phyloP scores from a whole-genome alignment of 2,329 filamentous ascomycete species.

The Alternaria brassicae region DNA sequence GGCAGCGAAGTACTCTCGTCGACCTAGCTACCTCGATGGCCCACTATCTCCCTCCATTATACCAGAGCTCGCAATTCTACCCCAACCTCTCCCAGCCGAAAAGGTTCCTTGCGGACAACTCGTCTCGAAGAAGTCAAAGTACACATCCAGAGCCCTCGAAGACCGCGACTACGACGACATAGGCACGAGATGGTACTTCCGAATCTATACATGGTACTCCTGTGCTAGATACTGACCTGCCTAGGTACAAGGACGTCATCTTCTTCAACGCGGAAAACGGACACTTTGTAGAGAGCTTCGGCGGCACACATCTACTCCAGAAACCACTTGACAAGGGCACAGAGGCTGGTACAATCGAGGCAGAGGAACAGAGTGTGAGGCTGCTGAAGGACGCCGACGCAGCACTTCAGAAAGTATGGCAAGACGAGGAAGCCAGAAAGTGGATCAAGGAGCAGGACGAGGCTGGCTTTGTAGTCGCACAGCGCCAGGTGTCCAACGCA shows the following conservation, averaged over 20 bases:
- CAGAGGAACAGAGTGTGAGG: slow-evolving; percentile 41
- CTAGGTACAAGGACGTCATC: slow-evolving; percentile 46
- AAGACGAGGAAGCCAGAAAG: slow-evolving; percentile 29
- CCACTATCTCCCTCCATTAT: slow-evolving; percentile 42
- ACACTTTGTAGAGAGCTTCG: slow-evolving; percentile 39
- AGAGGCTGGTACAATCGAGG: slow-evolving; percentile 46
- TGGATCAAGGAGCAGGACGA: slow-evolving; percentile 42
- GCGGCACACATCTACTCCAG: slow-evolving; percentile 40
- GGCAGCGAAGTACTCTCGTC: slow-evolving; percentile 40
- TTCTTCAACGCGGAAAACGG: slow-evolving; percentile 34
- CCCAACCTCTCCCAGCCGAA: slow-evolving; percentile 36
- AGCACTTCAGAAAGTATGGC: slow-evolving; percentile 37
- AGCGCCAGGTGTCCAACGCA: slow-evolving; percentile 42
- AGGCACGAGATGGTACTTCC: slow-evolving; percentile 39
- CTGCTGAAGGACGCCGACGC: slow-evolving; percentile 41
- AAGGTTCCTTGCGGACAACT: slow-evolving; percentile 43
- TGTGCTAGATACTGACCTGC: not conserved
- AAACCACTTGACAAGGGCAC: slow-evolving; percentile 35
- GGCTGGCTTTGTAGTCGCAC: slow-evolving; percentile 43
- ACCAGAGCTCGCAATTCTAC: slow-evolving; percentile 44
- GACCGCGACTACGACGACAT: slow-evolving; percentile 48
- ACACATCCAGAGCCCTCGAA: slow-evolving; percentile 35
- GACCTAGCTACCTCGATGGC: slow-evolving; percentile 35
- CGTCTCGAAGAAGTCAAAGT: slow-evolving; percentile 40
- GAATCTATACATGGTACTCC: not conserved